Conservation (phyloP, 768 basidiomycete species). For the Boletellus sp. region DNA sequence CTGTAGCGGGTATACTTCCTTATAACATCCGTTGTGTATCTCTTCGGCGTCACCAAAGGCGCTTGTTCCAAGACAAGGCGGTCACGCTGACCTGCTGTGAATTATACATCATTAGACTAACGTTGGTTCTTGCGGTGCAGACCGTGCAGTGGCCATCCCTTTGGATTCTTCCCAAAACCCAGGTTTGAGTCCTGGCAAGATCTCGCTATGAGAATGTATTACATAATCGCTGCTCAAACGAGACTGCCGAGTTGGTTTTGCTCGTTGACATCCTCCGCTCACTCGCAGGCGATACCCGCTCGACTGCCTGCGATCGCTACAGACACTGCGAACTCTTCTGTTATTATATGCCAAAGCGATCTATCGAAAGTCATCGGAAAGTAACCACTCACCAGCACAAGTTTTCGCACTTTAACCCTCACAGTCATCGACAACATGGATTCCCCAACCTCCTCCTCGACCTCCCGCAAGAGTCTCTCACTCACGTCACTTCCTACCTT, state of each 20-base stretch:
- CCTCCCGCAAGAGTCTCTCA: constrained; percentile 69
- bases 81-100: too few relatives aligned
- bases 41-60: too few relatives aligned
- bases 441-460: constrained; percentile 42
- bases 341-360: constrained; percentile 69
- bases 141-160: constrained; percentile 42
- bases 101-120: too few relatives aligned
- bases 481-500: constrained; percentile 71
- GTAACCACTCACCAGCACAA: constrained; percentile 30
- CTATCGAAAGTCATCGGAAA: constrained; percentile 40
- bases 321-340: constrained; percentile 8
- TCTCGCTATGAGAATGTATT: too few relatives aligned
- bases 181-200: constrained; percentile 32
- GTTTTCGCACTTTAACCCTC: constrained; percentile 15
- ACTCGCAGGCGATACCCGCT: constrained; percentile 16
- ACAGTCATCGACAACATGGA: constrained; percentile 48
- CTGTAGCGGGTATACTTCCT: too few relatives aligned
- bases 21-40: too few relatives aligned
- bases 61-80: too few relatives aligned
- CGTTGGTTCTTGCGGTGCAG: too few relatives aligned
- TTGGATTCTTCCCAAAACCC: constrained; percentile 36
- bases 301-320: constrained; percentile 25
- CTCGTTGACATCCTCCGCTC: constrained; percentile 4
- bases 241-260: neutral
- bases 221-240: constrained; percentile 2